These are phyloP conservation scores for Debaryomyces robertsiae DNA, from an alignment of 1,139 yeast species.

Conservation along the genomic window DNA sequence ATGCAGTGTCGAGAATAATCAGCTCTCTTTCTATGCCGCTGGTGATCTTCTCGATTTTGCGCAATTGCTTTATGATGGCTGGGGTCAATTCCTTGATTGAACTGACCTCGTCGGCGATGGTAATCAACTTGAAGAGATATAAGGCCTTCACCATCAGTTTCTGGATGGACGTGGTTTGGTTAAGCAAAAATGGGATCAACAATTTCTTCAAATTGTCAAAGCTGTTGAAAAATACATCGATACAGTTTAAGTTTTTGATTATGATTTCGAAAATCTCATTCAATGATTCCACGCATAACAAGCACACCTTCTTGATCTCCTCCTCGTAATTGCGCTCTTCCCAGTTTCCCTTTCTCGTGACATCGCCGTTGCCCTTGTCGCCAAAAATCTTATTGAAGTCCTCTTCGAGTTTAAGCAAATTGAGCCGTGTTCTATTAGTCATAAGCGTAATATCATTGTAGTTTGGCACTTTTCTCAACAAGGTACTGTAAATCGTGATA, in stretches of 20 bases:
- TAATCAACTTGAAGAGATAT: conserved; percentile 29
- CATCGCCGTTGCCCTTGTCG: conserved; percentile 11
- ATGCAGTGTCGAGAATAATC: conserved; percentile 30
- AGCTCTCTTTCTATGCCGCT: conserved; percentile 41
- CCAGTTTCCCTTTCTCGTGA: conserved; percentile 26
- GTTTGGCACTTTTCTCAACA: conserved; percentile 42
- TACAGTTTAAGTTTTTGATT: conserved; percentile 29
- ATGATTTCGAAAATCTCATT: conserved; percentile 26
- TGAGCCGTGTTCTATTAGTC: conserved; percentile 29
- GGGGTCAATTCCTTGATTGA: conserved; percentile 25
- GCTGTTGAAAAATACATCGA: conserved; percentile 38
- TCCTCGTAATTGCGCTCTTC: conserved; percentile 31
- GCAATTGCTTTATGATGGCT: conserved; percentile 30
- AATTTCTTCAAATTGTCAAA: conserved; percentile 45
- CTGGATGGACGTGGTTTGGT: conserved; percentile 33
- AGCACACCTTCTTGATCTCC: conserved; percentile 25
- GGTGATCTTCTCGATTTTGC: conserved; percentile 41
- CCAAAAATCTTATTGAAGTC: conserved; percentile 37
- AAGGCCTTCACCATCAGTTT: conserved; percentile 28
- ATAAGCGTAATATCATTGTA: conserved; percentile 46
- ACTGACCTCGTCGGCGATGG: conserved; percentile 32
- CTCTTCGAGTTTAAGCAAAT: conserved; percentile 33
- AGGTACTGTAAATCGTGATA: conserved; percentile 43
- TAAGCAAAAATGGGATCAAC: conserved; percentile 36
- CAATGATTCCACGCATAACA: conserved; percentile 24